These are phyloP conservation scores for Teratosphaeriaceae sp. DNA, from an alignment of 2,329 filamentous ascomycete genomes.

Conservation along the genomic window DNA sequence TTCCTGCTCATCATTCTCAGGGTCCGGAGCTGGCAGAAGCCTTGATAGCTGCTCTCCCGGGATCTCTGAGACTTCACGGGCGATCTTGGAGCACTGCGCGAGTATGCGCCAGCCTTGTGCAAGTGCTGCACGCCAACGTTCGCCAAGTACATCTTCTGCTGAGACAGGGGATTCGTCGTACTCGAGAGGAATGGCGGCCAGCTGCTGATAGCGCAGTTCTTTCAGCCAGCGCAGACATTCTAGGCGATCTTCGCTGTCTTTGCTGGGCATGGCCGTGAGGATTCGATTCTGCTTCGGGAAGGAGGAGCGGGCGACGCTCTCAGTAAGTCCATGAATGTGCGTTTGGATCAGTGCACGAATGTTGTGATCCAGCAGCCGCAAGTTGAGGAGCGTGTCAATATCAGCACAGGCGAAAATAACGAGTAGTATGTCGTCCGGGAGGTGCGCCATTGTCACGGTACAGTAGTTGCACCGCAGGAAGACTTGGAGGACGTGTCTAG, in stretches of 20 bases:
- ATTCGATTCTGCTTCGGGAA: conserved; percentile 6
- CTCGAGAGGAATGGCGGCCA: conserved; percentile 7
- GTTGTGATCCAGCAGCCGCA: conserved; percentile 4
- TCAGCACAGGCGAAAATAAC: conserved; percentile 2
- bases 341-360: conserved; percentile 2
- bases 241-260: not conserved
- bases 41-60: not conserved
- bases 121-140: not conserved
- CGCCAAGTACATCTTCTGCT: not conserved
- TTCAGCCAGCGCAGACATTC: conserved; percentile 7
- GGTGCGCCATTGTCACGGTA: not conserved
- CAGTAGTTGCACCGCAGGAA: too few species aligned
- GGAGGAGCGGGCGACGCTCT: conserved; percentile 4
- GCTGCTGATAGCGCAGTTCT: conserved; percentile 4
- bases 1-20: too few species aligned
- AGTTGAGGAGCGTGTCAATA: conserved; percentile 9
- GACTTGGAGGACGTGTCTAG: too few species aligned
- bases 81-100: not conserved
- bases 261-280: not conserved
- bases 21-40: too few species aligned
- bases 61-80: not conserved
- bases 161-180: not conserved
- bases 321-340: conserved; percentile 2
- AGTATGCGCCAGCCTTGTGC: not conserved
- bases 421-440: conserved; percentile 8